phyloP scores from a whole-genome alignment of 306 rosid species.

The Argentina anserina region DNA sequence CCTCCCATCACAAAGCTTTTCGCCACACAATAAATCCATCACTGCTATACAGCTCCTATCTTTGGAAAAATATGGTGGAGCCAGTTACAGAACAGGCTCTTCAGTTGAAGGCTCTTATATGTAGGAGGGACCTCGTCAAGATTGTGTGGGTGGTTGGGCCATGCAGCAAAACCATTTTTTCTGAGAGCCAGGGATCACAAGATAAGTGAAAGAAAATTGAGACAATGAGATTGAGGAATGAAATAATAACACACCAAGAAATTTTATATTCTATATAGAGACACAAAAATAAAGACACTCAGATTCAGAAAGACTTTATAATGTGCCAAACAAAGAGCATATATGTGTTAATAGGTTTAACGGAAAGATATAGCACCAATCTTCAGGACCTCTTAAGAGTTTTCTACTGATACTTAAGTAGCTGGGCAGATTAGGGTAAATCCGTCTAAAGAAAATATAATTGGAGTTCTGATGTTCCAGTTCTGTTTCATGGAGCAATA shows the following conservation, averaged over 20 bases:
- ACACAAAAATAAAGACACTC: background rate
- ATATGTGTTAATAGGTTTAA: background rate
- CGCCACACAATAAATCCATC: slow-evolving; percentile 51
- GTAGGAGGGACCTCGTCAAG: slow-evolving; percentile 42
- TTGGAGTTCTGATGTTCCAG: background rate
- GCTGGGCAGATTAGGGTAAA: background rate
- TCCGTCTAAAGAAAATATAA: background rate
- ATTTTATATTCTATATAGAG: no score
- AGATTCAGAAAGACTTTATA: background rate
- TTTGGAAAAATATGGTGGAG: slow-evolving; percentile 55
- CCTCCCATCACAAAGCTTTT: slow-evolving; percentile 56
- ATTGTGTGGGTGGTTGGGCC: slow-evolving; percentile 61
- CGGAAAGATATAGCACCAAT: background rate
- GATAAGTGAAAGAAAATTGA: slow-evolving; percentile 1
- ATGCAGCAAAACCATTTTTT: slow-evolving; percentile 99
- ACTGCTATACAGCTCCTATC: slow-evolving; percentile 57
- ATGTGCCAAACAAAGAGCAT: background rate
- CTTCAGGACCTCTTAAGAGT: background rate
- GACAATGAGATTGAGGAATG: background rate
- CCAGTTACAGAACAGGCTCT: slow-evolving; percentile 52
- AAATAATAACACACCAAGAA: background rate
- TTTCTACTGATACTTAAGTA: background rate
- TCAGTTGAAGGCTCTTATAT: slow-evolving; percentile 43
- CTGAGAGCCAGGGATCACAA: slow-evolving; percentile 49
- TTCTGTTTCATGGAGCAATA: slow-evolving; percentile 4